Base-by-base conservation (phyloP, 805 yeast species). In the Metschnikowia gruessii region DNA sequence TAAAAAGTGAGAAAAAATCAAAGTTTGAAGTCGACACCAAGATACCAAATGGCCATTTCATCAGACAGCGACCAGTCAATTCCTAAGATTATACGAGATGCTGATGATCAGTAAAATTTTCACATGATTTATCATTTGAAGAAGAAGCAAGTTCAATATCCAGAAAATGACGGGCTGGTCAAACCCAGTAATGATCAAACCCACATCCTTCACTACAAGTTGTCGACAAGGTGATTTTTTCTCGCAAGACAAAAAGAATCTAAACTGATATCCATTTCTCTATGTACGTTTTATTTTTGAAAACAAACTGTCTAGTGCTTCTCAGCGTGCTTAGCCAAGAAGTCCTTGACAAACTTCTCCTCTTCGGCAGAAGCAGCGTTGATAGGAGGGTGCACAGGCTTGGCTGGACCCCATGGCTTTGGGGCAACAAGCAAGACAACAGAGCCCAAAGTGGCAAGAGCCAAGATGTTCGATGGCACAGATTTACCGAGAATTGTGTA, bases 281-380 rank as follows among this genome's bases (percentile, higher is more conserved):
- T 45, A 45, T 45, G 45, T 45, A 45, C 45, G 17, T 45, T 33
- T 40, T 32, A 19, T 37, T 34, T 38, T 34, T 16, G 15, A n/a
- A 24, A 34, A 37, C 31, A 41, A 26, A 24, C 39, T 30, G 37
- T 24, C 48, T 47, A 56, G 53, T 55, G 54, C 51, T 51, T 51
- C 48, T 54, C 54, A 26, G 47, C 42, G 68, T 76, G 58, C 69
- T 72, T 69, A 82, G 74, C 76, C 80, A 90, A 60, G 82, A 86
- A 65, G 71, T 76, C 57, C 61, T 67, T 63, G 61, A 91, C 84
- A 74, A 86, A 91, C 68, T 85, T 82, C 69, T 87, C 95, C 75
- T 91, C 97, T 62, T 89, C 97, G 57, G 89, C 82, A 42, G 90
- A 79, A 46, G 81, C 68, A 54, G 96, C 95, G 54, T 81, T 79